A percentile compares a stretch with the other conserved stretches of the same genome.
These are phyloP conservation scores for Perkinsela sp. DNA, from an alignment of 208 protist genomes.

Conservation along the genomic window DNA sequence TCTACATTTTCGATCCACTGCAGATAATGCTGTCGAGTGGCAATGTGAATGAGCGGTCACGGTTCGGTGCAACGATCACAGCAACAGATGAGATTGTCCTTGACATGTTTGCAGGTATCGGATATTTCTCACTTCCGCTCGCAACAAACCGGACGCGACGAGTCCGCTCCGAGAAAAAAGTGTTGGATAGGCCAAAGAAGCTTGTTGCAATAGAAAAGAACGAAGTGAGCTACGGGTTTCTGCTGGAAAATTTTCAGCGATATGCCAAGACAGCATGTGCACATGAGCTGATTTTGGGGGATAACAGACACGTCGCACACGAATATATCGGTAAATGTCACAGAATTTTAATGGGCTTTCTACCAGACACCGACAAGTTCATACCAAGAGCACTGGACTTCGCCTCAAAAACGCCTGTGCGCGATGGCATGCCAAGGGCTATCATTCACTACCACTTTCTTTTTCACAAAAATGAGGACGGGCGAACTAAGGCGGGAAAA, in stretches of 20 bases:
- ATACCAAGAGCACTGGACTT: conserved; percentile 38
- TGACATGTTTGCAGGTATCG: conserved; percentile 70
- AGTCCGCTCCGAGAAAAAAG: conserved; percentile 1
- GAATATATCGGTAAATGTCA: conserved; percentile 36
- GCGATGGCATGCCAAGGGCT: conserved; percentile 9
- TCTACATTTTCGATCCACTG: conserved; percentile 48
- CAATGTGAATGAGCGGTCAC: conserved; percentile 66
- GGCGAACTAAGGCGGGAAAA: conserved; percentile 7
- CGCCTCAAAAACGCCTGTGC: conserved; percentile 10
- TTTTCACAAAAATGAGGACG: conserved; percentile 14
- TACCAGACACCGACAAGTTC: conserved; percentile 38
- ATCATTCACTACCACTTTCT: conserved; percentile 62
- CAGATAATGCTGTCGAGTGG: conserved; percentile 67
- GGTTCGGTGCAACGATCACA: conserved; percentile 19
- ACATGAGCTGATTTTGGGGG: conserved; percentile 27
- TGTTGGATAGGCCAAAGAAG: not conserved
- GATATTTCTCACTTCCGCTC: conserved; percentile 61
- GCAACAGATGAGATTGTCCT: conserved; percentile 44
- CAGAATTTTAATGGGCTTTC: conserved; percentile 65
- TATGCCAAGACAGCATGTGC: conserved; percentile 35
- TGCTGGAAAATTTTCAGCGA: conserved; percentile 29
- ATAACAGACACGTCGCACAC: conserved; percentile 34
- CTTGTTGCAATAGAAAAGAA: conserved; percentile 66
- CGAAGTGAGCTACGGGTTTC: conserved; percentile 24
- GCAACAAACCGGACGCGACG: conserved; percentile 23